phyloP scores from a whole-genome alignment of 345 rosid genomes.

The Salix purpurea region DNA sequence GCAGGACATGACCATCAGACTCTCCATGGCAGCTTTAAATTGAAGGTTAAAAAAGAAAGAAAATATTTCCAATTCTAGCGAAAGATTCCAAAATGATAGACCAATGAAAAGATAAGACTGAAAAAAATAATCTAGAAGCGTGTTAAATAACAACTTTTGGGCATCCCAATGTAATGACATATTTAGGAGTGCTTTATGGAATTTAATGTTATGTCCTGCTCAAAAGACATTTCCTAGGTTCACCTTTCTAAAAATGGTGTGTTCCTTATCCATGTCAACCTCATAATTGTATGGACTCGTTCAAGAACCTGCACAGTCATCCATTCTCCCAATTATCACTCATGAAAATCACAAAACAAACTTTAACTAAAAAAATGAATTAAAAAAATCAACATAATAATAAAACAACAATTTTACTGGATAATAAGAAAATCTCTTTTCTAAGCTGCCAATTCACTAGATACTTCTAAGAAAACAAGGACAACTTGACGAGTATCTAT shows the following conservation, averaged over 20 bases:
- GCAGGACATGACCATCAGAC: neutral
- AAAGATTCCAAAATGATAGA: neutral
- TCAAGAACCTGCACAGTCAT: slow-evolving; percentile 64
- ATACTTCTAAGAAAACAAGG: neutral
- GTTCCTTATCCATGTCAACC: slow-evolving; percentile 85
- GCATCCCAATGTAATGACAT: too few relatives aligned
- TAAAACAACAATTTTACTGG: too few relatives aligned
- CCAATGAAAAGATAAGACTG: neutral
- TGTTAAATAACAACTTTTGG: too few relatives aligned
- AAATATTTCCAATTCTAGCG: neutral
- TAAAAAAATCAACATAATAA: too few relatives aligned
- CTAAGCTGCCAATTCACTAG: neutral
- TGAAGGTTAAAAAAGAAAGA: neutral
- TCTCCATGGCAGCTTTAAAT: neutral
- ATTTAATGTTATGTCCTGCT: too few relatives aligned
- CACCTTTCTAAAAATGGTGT: slow-evolving; percentile 65
- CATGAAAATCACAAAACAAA: neutral
- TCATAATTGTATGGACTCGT: slow-evolving; percentile 46
- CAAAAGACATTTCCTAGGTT: neutral
- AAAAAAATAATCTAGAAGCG: neutral
- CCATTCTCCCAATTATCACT: neutral
- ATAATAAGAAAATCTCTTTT: neutral
- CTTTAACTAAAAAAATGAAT: neutral
- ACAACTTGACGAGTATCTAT: neutral
- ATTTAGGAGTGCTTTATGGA: too few relatives aligned